Percentiles rank a stretch among this genome's conserved stretches.
Conservation (phyloP, 768 basidiomycete species). For the Candolleomyces eurysporus region DNA sequence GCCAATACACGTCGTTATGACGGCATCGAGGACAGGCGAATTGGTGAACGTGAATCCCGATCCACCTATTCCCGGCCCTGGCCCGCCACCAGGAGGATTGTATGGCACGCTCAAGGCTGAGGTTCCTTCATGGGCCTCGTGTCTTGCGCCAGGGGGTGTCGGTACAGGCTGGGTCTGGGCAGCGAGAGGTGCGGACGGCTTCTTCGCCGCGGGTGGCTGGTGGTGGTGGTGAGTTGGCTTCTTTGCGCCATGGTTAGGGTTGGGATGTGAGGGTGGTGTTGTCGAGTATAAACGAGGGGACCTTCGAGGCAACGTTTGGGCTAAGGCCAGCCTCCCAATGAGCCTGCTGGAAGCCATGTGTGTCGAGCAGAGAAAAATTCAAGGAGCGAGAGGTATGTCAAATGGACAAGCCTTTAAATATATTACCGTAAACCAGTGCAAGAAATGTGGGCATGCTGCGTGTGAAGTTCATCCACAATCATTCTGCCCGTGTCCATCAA, state of each 20-base stretch:
- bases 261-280: not conserved
- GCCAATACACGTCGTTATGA: slow-evolving; percentile 60
- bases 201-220: slow-evolving; percentile 11
- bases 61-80: slow-evolving; percentile 29
- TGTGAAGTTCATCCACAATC: too few species aligned
- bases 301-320: too few species aligned
- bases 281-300: not conserved
- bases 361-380: too few species aligned
- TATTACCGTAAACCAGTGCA: too few species aligned
- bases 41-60: slow-evolving; percentile 37
- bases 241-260: not conserved
- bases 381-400: too few species aligned
- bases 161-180: slow-evolving; percentile 5
- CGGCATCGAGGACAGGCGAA: slow-evolving; percentile 50
- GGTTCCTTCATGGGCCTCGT: slow-evolving; percentile 44
- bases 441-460: too few species aligned
- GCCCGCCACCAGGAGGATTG: slow-evolving; percentile 42
- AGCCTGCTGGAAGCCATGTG: too few species aligned
- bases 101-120: slow-evolving; percentile 35
- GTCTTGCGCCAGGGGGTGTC: slow-evolving; percentile 23
- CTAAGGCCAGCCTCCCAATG: too few species aligned
- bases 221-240: not conserved
- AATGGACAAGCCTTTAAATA: too few species aligned
- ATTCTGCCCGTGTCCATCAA: too few species aligned
- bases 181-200: slow-evolving; percentile 1